Evolutionary conservation across 768 basidiomycete species (phyloP).

Genomic region (Macrocybe gigantea): DNA sequence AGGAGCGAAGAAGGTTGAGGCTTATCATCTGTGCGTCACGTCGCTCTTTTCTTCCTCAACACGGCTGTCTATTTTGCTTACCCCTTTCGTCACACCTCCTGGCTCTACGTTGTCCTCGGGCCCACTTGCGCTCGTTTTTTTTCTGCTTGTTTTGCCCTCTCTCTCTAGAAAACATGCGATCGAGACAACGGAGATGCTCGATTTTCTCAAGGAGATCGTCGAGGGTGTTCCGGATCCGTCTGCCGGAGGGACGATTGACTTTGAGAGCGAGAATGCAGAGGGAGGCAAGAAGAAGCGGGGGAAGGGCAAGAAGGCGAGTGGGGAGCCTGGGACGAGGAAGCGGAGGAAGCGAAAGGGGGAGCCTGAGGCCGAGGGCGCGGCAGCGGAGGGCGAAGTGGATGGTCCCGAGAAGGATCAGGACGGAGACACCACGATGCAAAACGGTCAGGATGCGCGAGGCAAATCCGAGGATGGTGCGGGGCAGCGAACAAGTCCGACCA

Average conservation of each 20-base stretch:
- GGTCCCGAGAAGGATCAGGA: slow-evolving; percentile 1
- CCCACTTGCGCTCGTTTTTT: too few species aligned
- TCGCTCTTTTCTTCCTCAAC: not conserved
- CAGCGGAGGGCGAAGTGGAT: slow-evolving; percentile 14
- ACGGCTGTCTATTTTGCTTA: too few species aligned
- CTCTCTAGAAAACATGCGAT: slow-evolving; percentile 84
- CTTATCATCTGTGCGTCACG: slow-evolving; percentile 84
- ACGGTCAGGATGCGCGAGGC: slow-evolving; percentile 6
- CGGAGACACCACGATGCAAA: slow-evolving; percentile 4
- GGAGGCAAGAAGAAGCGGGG: slow-evolving; percentile 52
- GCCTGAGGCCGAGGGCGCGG: slow-evolving; percentile 22
- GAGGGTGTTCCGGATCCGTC: slow-evolving; percentile 83
- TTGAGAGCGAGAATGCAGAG: slow-evolving; percentile 56
- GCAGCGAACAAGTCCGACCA: slow-evolving; percentile 27
- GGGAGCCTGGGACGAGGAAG: slow-evolving; percentile 40
- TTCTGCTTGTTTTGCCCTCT: not conserved
- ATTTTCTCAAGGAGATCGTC: slow-evolving; percentile 92
- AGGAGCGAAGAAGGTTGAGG: slow-evolving; percentile 85
- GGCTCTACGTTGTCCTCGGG: too few species aligned
- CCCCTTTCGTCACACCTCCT: too few species aligned
- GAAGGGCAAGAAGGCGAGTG: slow-evolving; percentile 42
- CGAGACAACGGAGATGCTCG: slow-evolving; percentile 80
- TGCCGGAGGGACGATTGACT: slow-evolving; percentile 70
- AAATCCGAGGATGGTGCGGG: slow-evolving; percentile 22
- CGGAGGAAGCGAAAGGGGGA: slow-evolving; percentile 33